A percentile compares a stretch with the other conserved stretches of the same genome.
Conservation (phyloP, 441 rosid genomes). For the Euphorbia celastroides region DNA sequence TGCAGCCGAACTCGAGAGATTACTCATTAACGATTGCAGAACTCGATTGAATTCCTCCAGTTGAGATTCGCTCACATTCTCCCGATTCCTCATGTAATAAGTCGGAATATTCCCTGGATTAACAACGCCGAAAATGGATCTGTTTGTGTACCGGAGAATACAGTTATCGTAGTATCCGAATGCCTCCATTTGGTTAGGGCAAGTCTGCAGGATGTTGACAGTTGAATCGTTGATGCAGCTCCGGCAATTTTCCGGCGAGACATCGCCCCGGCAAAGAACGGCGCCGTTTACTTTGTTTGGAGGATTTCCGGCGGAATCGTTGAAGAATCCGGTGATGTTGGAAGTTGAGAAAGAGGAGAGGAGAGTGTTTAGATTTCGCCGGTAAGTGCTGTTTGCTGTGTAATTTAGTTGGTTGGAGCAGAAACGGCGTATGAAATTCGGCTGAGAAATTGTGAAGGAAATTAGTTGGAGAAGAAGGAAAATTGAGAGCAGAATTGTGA, state of each 20-base stretch:
- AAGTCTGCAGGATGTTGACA: not conserved
- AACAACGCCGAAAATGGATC: not conserved
- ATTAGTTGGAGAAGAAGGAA: no score
- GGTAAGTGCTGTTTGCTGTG: no score
- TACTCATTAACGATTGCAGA: not conserved
- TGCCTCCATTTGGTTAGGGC: conserved; percentile 11
- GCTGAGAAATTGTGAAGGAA: no score
- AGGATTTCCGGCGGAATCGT: conserved; percentile 11
- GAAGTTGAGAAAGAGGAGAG: conserved; percentile 9
- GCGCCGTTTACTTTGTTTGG: conserved; percentile 7
- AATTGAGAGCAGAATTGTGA: no score
- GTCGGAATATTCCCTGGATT: no score
- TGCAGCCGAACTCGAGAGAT: not conserved
- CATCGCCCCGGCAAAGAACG: conserved; percentile 24
- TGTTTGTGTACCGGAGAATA: conserved; percentile 10
- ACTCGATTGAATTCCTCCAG: not conserved
- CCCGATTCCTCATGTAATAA: no score
- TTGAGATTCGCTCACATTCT: not conserved
- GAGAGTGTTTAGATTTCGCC: not conserved
- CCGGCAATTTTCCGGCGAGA: not conserved
- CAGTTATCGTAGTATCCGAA: not conserved
- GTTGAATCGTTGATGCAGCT: conserved; percentile 1
- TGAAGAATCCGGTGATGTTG: conserved; percentile 18
- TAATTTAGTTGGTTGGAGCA: no score
- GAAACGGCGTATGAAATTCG: no score